Conservation (phyloP, 2,329 filamentous ascomycete genomes). For the Leptographium radiaticola region DNA sequence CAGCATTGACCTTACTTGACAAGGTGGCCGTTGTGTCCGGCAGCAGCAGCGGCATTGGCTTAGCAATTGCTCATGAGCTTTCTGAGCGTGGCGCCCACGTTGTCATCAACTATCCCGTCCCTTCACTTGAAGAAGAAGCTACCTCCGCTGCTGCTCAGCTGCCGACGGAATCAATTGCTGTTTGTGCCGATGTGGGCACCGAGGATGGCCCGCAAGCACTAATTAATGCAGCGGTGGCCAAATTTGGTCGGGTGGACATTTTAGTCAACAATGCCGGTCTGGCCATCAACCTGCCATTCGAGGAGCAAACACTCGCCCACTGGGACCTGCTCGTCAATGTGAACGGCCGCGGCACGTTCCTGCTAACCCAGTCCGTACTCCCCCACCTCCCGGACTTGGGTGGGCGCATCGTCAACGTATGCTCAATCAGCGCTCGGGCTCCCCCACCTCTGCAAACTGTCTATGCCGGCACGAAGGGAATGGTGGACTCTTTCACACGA, state of each 20-base stretch:
- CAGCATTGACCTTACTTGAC: slow-evolving; percentile 12
- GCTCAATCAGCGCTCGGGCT: slow-evolving; percentile 35
- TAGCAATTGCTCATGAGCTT: slow-evolving; percentile 29
- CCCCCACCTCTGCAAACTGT: slow-evolving; percentile 6
- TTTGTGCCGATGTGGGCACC: slow-evolving; percentile 28
- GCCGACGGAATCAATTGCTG: slow-evolving; percentile 19
- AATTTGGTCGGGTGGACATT: slow-evolving; percentile 6
- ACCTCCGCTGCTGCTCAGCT: slow-evolving; percentile 17
- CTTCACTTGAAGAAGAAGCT: slow-evolving; percentile 16
- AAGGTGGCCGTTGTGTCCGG: slow-evolving; percentile 40
- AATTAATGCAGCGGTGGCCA: slow-evolving; percentile 20
- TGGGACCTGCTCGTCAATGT: slow-evolving; percentile 41
- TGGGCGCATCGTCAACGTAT: slow-evolving; percentile 44
- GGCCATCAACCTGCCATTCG: slow-evolving; percentile 21
- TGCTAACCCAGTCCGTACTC: slow-evolving; percentile 39
- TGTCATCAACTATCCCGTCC: slow-evolving; percentile 34
- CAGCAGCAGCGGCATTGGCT: slow-evolving; percentile 29
- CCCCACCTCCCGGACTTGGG: slow-evolving; percentile 29
- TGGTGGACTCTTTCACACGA: slow-evolving; percentile 45
- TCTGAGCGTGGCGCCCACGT: slow-evolving; percentile 30
- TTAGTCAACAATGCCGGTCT: slow-evolving; percentile 15
- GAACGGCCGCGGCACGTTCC: slow-evolving; percentile 40
- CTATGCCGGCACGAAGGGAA: slow-evolving; percentile 24
- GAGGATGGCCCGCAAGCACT: slow-evolving; percentile 22
- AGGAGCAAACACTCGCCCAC: slow-evolving; percentile 31